phyloP scores from a whole-genome alignment of 2,329 filamentous ascomycete species.

The Chaetoscypha palmicola region DNA sequence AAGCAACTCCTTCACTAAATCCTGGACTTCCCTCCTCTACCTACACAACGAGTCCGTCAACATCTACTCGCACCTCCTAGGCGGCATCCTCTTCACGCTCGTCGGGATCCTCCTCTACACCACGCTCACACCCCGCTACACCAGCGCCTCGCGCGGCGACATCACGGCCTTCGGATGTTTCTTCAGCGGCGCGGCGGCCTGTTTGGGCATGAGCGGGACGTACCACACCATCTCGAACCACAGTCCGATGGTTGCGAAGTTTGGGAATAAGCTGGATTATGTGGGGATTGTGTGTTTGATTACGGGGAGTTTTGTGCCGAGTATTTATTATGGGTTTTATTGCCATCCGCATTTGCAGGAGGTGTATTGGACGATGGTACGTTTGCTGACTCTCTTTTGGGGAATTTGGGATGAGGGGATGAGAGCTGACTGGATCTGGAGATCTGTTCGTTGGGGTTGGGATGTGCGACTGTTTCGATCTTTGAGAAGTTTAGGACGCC shows the following conservation, averaged over 20 bases:
- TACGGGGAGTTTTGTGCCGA: conserved; percentile 83
- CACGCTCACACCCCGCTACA: conserved; percentile 58
- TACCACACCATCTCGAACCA: conserved; percentile 86
- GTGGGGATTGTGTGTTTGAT: conserved; percentile 89
- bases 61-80: conserved; percentile 64
- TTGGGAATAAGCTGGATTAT: conserved; percentile 93
- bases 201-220: conserved; percentile 73
- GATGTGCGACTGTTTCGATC: conserved; percentile 70
- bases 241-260: conserved; percentile 65
- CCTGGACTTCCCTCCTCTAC: conserved; percentile 51
- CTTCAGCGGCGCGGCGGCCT: conserved; percentile 65
- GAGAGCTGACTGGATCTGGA: conserved; percentile 30
- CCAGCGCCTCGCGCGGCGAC: conserved; percentile 53
- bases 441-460: conserved; percentile 73
- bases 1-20: conserved; percentile 53
- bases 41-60: conserved; percentile 61
- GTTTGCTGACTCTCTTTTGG: too few relatives aligned
- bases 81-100: conserved; percentile 51
- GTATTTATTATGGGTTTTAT: conserved; percentile 80
- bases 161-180: conserved; percentile 71
- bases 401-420: too few relatives aligned
- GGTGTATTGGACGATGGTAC: conserved; percentile 69
- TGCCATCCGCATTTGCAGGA: conserved; percentile 59
- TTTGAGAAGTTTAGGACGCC: conserved; percentile 80
- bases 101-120: conserved; percentile 47